These are phyloP conservation scores for Ophiocytium majus DNA, from an alignment of 352 stramenopile species.

Conservation along the genomic window DNA sequence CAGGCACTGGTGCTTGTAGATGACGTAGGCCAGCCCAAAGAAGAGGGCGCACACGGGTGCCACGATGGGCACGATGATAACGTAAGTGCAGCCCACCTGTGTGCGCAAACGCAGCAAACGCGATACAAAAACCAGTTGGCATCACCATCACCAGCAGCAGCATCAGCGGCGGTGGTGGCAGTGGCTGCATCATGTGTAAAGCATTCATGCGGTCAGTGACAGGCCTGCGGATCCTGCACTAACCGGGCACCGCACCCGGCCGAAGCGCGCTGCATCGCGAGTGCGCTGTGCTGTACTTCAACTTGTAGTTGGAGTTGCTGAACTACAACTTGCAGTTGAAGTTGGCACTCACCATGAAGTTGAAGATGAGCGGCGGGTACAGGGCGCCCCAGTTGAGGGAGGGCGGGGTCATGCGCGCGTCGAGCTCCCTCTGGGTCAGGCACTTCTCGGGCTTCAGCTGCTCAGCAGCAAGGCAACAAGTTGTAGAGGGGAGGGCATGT, in stretches of 20 bases:
- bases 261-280: neutral
- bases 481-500: neutral
- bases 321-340: neutral
- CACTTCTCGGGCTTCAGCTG: constrained; percentile 41
- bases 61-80: constrained; percentile 57
- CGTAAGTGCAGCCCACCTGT: constrained; percentile 53
- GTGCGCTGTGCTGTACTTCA: neutral
- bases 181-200: neutral
- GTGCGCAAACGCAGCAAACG: neutral
- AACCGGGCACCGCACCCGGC: neutral
- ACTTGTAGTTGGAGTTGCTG: neutral
- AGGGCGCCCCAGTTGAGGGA: constrained; percentile 55
- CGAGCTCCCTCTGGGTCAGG: constrained; percentile 54
- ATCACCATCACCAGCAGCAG: constrained; percentile 46
- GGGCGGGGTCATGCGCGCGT: constrained; percentile 29
- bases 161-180: constrained; percentile 38
- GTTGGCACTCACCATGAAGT: constrained; percentile 43
- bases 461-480: neutral
- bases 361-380: constrained; percentile 52
- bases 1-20: constrained; percentile 60
- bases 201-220: neutral
- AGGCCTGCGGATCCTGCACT: neutral
- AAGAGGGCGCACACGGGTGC: constrained; percentile 45
- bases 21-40: constrained; percentile 57
- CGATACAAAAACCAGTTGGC: neutral